Percentiles rank a stretch among this genome's conserved stretches.
These are phyloP conservation scores for Coelastrella sp. DNA, from an alignment of 139 green algal species.

Conservation along the genomic window DNA sequence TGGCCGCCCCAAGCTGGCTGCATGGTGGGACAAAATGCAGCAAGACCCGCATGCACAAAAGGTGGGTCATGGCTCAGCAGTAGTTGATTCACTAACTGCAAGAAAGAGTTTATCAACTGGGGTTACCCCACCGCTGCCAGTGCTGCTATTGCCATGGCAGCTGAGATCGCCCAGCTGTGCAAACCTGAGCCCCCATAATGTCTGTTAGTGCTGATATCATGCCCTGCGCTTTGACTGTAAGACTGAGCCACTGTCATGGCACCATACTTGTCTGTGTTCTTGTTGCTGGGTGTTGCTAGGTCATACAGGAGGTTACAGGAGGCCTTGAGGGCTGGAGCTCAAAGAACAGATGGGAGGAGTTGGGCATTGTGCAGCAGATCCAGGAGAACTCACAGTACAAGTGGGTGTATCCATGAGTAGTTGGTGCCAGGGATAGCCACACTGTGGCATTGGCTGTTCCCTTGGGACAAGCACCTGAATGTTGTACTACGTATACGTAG, in stretches of 20 bases:
- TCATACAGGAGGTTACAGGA: slow-evolving; percentile 68
- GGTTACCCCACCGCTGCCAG: too few relatives aligned
- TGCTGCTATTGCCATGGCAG: too few relatives aligned
- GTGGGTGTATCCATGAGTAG: slow-evolving; percentile 17
- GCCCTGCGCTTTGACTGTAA: too few relatives aligned
- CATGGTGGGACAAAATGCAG: slow-evolving; percentile 70
- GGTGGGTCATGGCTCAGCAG: slow-evolving; percentile 40
- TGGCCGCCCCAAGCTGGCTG: slow-evolving; percentile 70
- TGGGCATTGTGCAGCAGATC: slow-evolving; percentile 67
- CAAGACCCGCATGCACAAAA: slow-evolving; percentile 55
- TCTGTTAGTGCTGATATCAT: too few relatives aligned
- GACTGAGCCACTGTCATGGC: background rate
- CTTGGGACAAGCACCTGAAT: too few relatives aligned
- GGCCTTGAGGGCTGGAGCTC: slow-evolving; percentile 68
- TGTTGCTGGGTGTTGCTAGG: slow-evolving; percentile 7
- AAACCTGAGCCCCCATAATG: background rate
- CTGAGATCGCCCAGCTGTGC: too few relatives aligned
- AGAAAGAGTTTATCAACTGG: too few relatives aligned
- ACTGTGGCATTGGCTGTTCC: too few relatives aligned
- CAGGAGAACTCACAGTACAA: slow-evolving; percentile 13
- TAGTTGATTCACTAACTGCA: too few relatives aligned
- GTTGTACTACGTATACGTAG: too few relatives aligned
- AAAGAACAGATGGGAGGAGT: slow-evolving; percentile 69
- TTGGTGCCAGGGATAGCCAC: background rate
- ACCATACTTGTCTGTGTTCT: background rate